A percentile compares a stretch with the other conserved stretches of the same genome.
Evolutionary conservation across 495 filamentous ascomycete species (phyloP).

Genomic region (Talaromyces proteolyticus): DNA sequence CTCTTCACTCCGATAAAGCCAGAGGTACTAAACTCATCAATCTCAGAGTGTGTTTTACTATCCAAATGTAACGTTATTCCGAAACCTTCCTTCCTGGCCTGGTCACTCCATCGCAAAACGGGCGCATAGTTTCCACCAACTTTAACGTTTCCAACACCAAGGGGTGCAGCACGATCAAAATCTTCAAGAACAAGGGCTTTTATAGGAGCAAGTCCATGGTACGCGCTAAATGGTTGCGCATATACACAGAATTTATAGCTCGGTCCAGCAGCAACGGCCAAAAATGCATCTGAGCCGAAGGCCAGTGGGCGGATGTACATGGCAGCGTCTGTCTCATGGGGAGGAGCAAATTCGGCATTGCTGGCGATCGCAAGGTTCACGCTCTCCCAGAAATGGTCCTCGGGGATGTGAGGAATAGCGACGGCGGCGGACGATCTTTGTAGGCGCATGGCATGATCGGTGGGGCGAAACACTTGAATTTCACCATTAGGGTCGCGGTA

Average conservation of each 20-base stretch:
- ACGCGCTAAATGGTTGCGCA: slow-evolving; percentile 29
- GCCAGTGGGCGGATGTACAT: slow-evolving; percentile 40
- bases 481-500: slow-evolving; percentile 24
- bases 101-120: slow-evolving; percentile 31
- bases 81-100: slow-evolving; percentile 33
- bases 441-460: slow-evolving; percentile 27
- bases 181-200: slow-evolving; percentile 45
- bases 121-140: slow-evolving; percentile 59
- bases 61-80: slow-evolving; percentile 44
- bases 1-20: slow-evolving; percentile 39
- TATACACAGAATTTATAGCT: slow-evolving; percentile 37
- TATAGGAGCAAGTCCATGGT: slow-evolving; percentile 28
- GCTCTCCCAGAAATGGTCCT: slow-evolving; percentile 26
- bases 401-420: slow-evolving; percentile 32
- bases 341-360: slow-evolving; percentile 40
- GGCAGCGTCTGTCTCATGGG: slow-evolving; percentile 25
- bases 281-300: slow-evolving; percentile 28
- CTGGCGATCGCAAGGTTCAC: slow-evolving; percentile 28
- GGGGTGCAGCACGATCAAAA: slow-evolving; percentile 51
- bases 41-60: slow-evolving; percentile 29
- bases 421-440: slow-evolving; percentile 20
- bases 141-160: slow-evolving; percentile 49
- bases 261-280: slow-evolving; percentile 22
- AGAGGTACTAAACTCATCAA: slow-evolving; percentile 42
- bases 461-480: slow-evolving; percentile 37